phyloP scores from a whole-genome alignment of 352 stramenopile species.

The Pythium brassicae region DNA sequence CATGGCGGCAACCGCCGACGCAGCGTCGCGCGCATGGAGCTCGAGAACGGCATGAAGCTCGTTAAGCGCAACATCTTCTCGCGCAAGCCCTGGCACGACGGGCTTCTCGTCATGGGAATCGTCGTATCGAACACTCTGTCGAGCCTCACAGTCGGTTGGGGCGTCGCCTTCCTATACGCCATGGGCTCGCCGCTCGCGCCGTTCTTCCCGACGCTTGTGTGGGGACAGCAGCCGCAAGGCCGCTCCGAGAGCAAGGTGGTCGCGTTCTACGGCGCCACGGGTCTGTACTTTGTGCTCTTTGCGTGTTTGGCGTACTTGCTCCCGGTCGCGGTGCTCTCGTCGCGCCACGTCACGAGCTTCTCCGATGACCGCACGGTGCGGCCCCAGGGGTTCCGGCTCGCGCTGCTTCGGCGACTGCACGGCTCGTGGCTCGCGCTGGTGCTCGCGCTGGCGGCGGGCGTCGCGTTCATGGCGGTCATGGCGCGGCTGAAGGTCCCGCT shows the following conservation, averaged over 20 bases:
- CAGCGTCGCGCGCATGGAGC: conserved; percentile 13
- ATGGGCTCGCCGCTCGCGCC: conserved; percentile 19
- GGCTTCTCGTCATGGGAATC: conserved; percentile 24
- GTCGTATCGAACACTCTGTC: conserved; percentile 24
- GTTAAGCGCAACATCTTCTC: conserved; percentile 27
- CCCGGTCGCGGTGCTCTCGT: conserved; percentile 12
- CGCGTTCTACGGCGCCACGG: conserved; percentile 16
- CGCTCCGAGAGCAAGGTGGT: conserved; percentile 1
- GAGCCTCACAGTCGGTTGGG: conserved; percentile 19
- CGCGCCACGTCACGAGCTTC: conserved; percentile 14
- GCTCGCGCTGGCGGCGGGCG: neutral
- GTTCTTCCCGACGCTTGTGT: conserved; percentile 6
- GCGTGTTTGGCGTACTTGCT: conserved; percentile 16
- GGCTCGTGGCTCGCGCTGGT: conserved; percentile 5
- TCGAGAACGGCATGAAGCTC: conserved; percentile 24
- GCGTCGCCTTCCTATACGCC: conserved; percentile 17
- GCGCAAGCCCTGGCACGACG: conserved; percentile 25
- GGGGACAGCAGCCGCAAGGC: neutral
- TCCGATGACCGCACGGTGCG: conserved; percentile 3
- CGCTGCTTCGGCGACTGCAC: conserved; percentile 4
- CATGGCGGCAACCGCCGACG: neutral
- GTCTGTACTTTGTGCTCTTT: conserved; percentile 25
- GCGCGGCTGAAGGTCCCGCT: neutral
- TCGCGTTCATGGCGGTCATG: conserved; percentile 2
- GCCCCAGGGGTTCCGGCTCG: conserved; percentile 6